A percentile compares a stretch with the other conserved stretches of the same genome.
phyloP scores from a whole-genome alignment of 192 early-diverging fungal species.

The Cladochytrium replicatum region DNA sequence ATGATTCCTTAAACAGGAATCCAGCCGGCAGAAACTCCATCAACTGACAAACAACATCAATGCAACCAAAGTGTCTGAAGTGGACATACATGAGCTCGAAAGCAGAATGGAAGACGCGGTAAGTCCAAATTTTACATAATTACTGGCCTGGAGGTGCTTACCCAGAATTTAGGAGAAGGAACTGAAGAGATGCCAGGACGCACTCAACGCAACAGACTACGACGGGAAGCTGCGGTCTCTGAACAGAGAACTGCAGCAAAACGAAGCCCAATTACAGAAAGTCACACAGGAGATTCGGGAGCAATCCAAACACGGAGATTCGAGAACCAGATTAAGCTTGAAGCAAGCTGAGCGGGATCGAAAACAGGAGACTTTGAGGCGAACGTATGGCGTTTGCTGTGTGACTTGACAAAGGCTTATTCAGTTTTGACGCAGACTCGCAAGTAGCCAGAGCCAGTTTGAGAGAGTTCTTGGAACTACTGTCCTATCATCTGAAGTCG shows the following conservation, averaged over 20 bases:
- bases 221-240: conserved; percentile 26
- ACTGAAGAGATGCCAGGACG: neutral
- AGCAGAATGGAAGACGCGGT: conserved; percentile 19
- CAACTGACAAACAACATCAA: conserved; percentile 16
- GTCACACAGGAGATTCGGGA: conserved; percentile 46
- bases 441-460: too few species aligned
- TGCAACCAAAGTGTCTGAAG: conserved; percentile 18
- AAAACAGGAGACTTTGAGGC: conserved; percentile 3
- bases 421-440: conserved; percentile 2
- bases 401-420: neutral
- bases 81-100: conserved; percentile 28
- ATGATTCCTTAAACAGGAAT: conserved; percentile 14
- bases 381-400: conserved; percentile 3
- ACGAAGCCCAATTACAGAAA: conserved; percentile 30
- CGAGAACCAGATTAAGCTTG: conserved; percentile 47
- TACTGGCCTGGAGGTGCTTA: conserved; percentile 2
- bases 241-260: conserved; percentile 29
- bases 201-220: conserved; percentile 6
- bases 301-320: conserved; percentile 52
- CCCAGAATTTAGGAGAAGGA: neutral
- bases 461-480: neutral
- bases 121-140: conserved; percentile 3
- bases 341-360: conserved; percentile 40
- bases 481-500: neutral
- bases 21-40: conserved; percentile 21